Percentiles rank a stretch among this genome's conserved stretches.
Evolutionary conservation across 495 filamentous ascomycete genomes (phyloP).

Genomic region (Talaromyces thailandensis): DNA sequence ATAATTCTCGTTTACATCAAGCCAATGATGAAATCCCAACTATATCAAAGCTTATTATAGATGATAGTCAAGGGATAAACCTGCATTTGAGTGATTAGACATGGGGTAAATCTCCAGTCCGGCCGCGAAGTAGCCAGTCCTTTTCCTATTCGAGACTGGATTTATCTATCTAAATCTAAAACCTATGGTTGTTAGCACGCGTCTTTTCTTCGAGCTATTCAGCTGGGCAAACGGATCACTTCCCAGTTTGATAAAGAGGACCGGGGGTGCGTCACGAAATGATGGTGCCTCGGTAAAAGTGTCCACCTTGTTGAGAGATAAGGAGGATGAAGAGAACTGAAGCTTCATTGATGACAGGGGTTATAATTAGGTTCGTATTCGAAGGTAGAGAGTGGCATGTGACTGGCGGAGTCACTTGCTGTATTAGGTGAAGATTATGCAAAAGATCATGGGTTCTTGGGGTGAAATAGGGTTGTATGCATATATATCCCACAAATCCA

Average conservation of each 20-base stretch:
- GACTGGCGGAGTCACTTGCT: not conserved
- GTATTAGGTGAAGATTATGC: not conserved
- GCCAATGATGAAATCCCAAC: not conserved
- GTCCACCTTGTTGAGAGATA: not conserved
- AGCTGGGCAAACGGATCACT: not conserved
- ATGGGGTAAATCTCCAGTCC: not conserved
- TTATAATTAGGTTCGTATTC: not conserved
- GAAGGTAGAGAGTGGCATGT: not conserved
- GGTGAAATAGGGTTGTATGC: not conserved
- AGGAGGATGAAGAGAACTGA: not conserved
- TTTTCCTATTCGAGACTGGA: not conserved
- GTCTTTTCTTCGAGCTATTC: not conserved
- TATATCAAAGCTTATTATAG: not conserved
- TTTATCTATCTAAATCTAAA: not conserved
- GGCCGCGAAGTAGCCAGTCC: not conserved
- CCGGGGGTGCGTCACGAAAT: not conserved
- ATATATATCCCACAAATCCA: not conserved
- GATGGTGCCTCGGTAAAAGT: not conserved
- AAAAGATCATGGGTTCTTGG: not conserved
- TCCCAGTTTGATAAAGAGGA: not conserved
- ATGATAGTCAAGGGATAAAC: not conserved
- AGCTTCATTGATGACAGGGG: not conserved
- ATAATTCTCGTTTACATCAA: not conserved
- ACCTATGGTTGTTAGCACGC: too few species aligned
- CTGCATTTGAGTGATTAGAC: too few species aligned